Evolutionary conservation across 176 grass and related monocot genomes (phyloP).

Genomic region (Rhynchospora tenuis): DNA sequence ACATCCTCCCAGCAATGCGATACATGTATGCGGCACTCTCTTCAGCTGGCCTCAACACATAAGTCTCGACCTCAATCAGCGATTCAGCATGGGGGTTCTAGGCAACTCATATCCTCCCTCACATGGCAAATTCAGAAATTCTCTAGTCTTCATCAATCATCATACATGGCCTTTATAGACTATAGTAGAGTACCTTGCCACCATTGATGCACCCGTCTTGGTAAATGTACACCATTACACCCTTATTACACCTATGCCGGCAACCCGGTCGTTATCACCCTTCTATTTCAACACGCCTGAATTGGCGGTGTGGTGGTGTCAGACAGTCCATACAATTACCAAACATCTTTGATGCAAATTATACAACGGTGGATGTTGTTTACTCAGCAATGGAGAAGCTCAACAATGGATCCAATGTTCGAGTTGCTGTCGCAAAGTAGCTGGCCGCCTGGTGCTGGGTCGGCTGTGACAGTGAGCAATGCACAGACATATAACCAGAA

Average conservation of each 20-base stretch:
- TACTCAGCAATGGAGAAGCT: constrained; percentile 41
- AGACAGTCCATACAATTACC: constrained; percentile 51
- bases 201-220: constrained; percentile 35
- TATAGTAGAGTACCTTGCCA: constrained; percentile 39
- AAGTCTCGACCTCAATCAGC: constrained; percentile 71
- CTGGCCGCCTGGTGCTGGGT: constrained; percentile 52
- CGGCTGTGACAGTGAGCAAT: constrained; percentile 20
- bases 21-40: constrained; percentile 48
- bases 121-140: constrained; percentile 43
- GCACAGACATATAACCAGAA: constrained; percentile 66
- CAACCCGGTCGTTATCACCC: constrained; percentile 23
- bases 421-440: constrained; percentile 57
- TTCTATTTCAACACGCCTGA: too few species aligned
- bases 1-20: constrained; percentile 57
- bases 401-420: constrained; percentile 30
- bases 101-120: constrained; percentile 58
- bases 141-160: constrained; percentile 30
- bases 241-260: constrained; percentile 44
- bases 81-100: constrained; percentile 54
- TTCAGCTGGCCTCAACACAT: constrained; percentile 38
- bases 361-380: constrained; percentile 50
- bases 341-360: constrained; percentile 77
- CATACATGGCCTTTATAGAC: constrained; percentile 47
- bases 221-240: constrained; percentile 69
- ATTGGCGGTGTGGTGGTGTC: too few species aligned